A percentile compares a stretch with the other conserved stretches of the same genome.
These are phyloP conservation scores for Claviceps spartinae DNA, from an alignment of 2,329 filamentous ascomycete species.

Conservation along the genomic window DNA sequence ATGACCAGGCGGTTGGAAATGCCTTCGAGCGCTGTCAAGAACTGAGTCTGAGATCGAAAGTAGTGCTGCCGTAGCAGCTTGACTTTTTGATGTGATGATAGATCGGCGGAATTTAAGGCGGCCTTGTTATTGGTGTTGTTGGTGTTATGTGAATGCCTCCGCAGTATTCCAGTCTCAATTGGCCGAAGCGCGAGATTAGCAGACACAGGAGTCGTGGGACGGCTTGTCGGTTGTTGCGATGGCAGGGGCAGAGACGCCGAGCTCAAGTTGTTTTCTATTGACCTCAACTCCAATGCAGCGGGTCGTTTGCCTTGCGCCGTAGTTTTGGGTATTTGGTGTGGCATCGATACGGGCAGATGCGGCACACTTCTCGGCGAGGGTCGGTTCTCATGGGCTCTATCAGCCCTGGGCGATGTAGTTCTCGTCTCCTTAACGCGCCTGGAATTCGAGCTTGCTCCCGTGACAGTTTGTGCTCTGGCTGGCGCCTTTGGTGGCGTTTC, in stretches of 20 bases:
- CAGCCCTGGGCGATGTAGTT: constrained; percentile 26
- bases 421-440: constrained; percentile 33
- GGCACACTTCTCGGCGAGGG: constrained; percentile 14
- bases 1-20: constrained; percentile 75
- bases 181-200: constrained; percentile 34
- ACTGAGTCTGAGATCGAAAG: constrained; percentile 69
- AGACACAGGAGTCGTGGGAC: constrained; percentile 44
- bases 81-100: constrained; percentile 54
- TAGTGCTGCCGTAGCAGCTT: constrained; percentile 67
- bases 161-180: constrained; percentile 31
- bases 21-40: constrained; percentile 65
- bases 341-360: constrained; percentile 10
- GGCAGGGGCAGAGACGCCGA: constrained; percentile 55
- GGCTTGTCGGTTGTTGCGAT: constrained; percentile 36
- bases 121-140: constrained; percentile 40
- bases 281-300: constrained; percentile 37
- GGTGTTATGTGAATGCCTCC: constrained; percentile 46
- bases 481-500: constrained; percentile 29
- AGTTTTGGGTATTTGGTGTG: constrained; percentile 17
- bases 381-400: constrained; percentile 15
- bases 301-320: constrained; percentile 28
- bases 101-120: constrained; percentile 42
- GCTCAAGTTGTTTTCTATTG: constrained; percentile 49
- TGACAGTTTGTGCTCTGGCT: constrained; percentile 55
- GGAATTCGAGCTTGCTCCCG: constrained; percentile 33